These are phyloP conservation scores for Colletotrichum noveboracense DNA, from an alignment of 2,329 filamentous ascomycete genomes.

Conservation along the genomic window DNA sequence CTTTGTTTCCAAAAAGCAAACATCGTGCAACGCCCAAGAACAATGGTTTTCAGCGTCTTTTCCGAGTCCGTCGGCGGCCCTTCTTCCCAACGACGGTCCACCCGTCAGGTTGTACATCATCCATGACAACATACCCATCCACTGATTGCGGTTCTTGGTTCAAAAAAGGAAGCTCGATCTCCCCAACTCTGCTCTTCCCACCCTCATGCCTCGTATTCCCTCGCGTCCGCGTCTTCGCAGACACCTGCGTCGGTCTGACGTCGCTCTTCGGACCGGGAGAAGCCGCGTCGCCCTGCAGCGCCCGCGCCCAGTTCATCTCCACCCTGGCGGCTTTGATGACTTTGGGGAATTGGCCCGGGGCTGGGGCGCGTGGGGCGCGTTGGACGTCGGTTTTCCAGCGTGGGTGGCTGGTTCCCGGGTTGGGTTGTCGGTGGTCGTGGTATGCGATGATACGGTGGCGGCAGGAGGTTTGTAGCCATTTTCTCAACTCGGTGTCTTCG, in stretches of 20 bases:
- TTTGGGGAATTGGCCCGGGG: background rate
- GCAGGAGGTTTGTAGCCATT: background rate
- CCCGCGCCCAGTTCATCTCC: background rate
- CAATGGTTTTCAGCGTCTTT: background rate
- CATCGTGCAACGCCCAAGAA: background rate
- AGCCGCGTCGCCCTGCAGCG: background rate
- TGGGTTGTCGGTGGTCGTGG: background rate
- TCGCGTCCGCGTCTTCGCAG: background rate
- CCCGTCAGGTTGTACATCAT: background rate
- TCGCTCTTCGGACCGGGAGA: background rate
- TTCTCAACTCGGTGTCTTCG: background rate
- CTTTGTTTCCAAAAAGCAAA: background rate
- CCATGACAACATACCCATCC: background rate
- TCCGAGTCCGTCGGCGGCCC: background rate
- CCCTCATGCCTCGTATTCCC: no score
- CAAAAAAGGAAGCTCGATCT: background rate
- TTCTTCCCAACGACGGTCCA: background rate
- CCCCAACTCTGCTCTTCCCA: background rate
- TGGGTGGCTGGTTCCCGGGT: background rate
- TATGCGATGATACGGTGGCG: background rate
- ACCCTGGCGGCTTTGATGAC: background rate
- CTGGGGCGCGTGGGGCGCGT: accelerated
- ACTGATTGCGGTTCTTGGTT: accelerated
- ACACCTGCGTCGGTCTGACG: background rate
- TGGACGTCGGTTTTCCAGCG: background rate